phyloP scores from a whole-genome alignment of 1,139 yeast species.

The Martiniozyma asiatica region DNA sequence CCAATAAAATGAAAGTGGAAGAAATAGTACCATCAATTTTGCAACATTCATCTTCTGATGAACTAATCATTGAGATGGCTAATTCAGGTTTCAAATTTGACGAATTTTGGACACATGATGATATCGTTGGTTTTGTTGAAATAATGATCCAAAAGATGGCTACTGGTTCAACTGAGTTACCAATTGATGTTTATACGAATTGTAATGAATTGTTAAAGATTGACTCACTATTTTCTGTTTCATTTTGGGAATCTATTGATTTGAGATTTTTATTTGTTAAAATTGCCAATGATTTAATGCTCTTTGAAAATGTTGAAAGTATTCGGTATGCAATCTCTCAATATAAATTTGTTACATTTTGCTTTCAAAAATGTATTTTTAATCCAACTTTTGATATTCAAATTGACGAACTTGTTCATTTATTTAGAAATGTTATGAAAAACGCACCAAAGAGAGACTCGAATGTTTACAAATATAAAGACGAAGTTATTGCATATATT shows the following conservation, averaged over 20 bases:
- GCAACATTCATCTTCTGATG: conserved; percentile 11
- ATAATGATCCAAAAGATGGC: conserved; percentile 20
- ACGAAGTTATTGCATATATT: conserved; percentile 24
- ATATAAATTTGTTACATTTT: conserved; percentile 25
- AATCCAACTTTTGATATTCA: conserved; percentile 13
- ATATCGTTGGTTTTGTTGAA: conserved; percentile 12
- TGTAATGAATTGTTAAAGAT: conserved; percentile 13
- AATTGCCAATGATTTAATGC: conserved; percentile 5
- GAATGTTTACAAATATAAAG: conserved; percentile 34
- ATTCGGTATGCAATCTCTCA: conserved; percentile 24
- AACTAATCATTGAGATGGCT: conserved; percentile 22
- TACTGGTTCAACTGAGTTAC: conserved; percentile 11
- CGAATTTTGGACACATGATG: conserved; percentile 14
- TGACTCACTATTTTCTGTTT: conserved; percentile 13
- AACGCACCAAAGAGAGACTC: conserved; percentile 13
- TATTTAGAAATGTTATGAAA: conserved; percentile 10
- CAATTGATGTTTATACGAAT: conserved; percentile 12
- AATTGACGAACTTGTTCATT: conserved; percentile 6
- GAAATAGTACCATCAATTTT: conserved; percentile 10
- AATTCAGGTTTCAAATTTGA: conserved; percentile 10
- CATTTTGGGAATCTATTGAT: conserved; percentile 17
- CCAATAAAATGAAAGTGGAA: conserved; percentile 6
- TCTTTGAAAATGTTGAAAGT: conserved; percentile 19
- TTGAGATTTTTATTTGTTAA: conserved; percentile 8
- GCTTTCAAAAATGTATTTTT: conserved; percentile 16